phyloP scores from a whole-genome alignment of 2,329 filamentous ascomycete species.

The Colletotrichum spinosum region DNA sequence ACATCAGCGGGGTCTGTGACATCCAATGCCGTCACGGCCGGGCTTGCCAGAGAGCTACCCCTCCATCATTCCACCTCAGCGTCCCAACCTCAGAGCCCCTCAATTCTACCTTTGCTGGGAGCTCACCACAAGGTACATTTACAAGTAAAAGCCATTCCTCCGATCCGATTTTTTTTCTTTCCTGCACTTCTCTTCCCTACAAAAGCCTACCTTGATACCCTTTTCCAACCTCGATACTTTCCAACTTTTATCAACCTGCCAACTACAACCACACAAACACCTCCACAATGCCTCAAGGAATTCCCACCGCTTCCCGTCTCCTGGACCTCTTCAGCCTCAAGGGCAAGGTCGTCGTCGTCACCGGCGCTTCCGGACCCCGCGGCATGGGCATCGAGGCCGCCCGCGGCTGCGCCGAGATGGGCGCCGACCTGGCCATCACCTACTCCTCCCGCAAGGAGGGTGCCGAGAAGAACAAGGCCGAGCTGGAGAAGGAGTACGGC shows the following conservation, averaged over 20 bases:
- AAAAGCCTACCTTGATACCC: conserved; percentile 17
- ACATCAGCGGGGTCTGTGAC: conserved; percentile 30
- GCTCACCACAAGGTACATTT: neutral
- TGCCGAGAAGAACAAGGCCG: conserved; percentile 73
- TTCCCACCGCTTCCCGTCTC: conserved; percentile 69
- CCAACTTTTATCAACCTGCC: too few species aligned
- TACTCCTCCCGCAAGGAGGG: conserved; percentile 78
- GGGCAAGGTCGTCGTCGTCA: conserved; percentile 78
- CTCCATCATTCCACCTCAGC: conserved; percentile 13
- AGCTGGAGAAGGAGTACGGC: conserved; percentile 74
- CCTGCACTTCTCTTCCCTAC: conserved; percentile 4
- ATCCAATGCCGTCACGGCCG: conserved; percentile 32
- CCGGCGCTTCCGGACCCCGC: conserved; percentile 75
- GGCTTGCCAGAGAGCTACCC: conserved; percentile 21
- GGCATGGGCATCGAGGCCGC: conserved; percentile 79
- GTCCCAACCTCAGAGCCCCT: conserved; percentile 24
- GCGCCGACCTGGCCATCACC: conserved; percentile 77
- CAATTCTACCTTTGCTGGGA: conserved; percentile 1
- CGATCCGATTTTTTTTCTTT: neutral
- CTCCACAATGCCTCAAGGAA: conserved; percentile 37
- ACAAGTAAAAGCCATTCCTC: neutral
- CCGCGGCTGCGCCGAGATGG: conserved; percentile 77
- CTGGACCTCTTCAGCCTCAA: conserved; percentile 78
- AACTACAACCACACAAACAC: neutral
- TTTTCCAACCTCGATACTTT: neutral